Evolutionary conservation across 192 early-diverging fungal genomes (phyloP).

Genomic region (Coemansia sp.): DNA sequence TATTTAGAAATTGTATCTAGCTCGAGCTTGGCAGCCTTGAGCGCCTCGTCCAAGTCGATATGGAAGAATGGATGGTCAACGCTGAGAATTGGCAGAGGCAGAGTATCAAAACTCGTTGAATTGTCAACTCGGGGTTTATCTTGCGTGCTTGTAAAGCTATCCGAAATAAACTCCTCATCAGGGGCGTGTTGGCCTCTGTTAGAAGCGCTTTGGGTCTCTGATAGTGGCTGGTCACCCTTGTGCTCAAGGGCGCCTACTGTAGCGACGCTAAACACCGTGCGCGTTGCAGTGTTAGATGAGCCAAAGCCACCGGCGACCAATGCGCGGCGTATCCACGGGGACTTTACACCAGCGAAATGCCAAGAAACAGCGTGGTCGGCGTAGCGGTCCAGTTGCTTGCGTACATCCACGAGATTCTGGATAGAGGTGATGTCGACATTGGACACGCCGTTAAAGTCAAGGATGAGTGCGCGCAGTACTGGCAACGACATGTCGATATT

Average conservation of each 20-base stretch:
- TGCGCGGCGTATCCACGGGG: conserved; percentile 41
- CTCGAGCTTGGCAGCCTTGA: conserved; percentile 36
- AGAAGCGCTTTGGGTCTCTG: conserved; percentile 10
- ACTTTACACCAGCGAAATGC: conserved; percentile 59
- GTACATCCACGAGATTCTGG: conserved; percentile 71
- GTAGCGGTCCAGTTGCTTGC: conserved; percentile 59
- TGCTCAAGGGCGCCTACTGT: conserved; percentile 33
- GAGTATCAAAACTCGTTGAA: conserved; percentile 31
- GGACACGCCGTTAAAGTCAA: conserved; percentile 82
- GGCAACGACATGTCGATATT: conserved; percentile 52
- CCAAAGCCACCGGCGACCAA: conserved; percentile 53
- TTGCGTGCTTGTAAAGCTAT: background rate
- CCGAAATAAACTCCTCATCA: conserved; percentile 2
- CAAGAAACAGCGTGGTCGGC: conserved; percentile 55
- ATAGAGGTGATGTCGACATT: conserved; percentile 79
- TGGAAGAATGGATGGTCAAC: conserved; percentile 48
- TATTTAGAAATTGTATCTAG: background rate
- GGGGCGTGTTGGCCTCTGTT: background rate
- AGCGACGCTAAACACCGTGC: conserved; percentile 49
- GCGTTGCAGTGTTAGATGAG: conserved; percentile 17
- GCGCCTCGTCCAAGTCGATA: conserved; percentile 52
- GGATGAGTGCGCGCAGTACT: conserved; percentile 67
- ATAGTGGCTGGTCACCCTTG: conserved; percentile 10
- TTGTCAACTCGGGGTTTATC: background rate
- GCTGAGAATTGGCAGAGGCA: conserved; percentile 42